Base-by-base conservation (phyloP, 768 basidiomycete species). In the Kockovaella imperatae region DNA sequence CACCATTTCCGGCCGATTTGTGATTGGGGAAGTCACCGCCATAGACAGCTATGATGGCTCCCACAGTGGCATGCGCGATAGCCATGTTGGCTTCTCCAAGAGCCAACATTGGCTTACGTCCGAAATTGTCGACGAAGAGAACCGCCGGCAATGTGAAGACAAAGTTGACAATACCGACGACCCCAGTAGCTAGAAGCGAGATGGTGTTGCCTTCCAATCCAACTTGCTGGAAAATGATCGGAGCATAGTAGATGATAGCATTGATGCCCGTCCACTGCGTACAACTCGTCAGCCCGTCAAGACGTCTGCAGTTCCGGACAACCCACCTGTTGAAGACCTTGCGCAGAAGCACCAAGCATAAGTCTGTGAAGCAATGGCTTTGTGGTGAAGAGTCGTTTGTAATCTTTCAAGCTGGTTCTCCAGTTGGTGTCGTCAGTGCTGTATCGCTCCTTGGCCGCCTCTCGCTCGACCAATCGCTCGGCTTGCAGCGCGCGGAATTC, bases 301-400 rank as follows among this genome's bases (percentile, higher is more conserved):
- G n/a, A n/a, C n/a, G n/a, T n/a, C n/a, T n/a, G n/a, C n/a, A n/a
- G n/a, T n/a, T n/a, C n/a, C n/a, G n/a, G n/a, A n/a, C n/a, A n/a
- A n/a, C n/a, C n/a, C n/a, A n/a, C n/a, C n/a, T n/a, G n/a, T 64
- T 86, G 84, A 75, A 86, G 73, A 81, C 83, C 83, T 82, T 87
- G 34, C 74, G 80, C 77, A 21, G 80, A 82, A 38, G 83, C 76
- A 23, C 76, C 76, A 6, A 83, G 51, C 54, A 63, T 56, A 26
- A 70, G 77, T 28, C 85, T 77, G 60, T 77, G 79, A 38, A 85
- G 68, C 23, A 86, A 71, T 39, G 77, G 50, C 49, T 54, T 56
- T 25, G 61, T 66, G 28, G 71, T 74, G 17, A 86, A 52, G 24
- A 87, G 72, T 62, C 83, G 81, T 45, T 78, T 56, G 64, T 86